Percentiles rank a stretch among this genome's conserved stretches.
Conservation (phyloP, 108 stramenopile genomes). For the Discostella pseudostelligera region DNA sequence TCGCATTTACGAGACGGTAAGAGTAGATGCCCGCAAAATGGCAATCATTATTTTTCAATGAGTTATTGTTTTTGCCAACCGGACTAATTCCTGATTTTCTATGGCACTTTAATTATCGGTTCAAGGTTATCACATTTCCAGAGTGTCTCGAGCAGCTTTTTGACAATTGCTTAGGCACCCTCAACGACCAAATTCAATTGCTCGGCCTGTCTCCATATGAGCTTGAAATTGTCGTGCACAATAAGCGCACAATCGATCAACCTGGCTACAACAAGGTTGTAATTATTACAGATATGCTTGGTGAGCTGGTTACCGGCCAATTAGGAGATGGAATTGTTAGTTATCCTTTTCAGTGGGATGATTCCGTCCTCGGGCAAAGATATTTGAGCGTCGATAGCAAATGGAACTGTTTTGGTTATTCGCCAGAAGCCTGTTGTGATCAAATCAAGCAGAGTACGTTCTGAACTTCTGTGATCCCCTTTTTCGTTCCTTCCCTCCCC, state of each 20-base stretch:
- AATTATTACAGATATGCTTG: constrained; percentile 24
- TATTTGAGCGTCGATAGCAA: constrained; percentile 36
- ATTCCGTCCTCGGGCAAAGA: constrained; percentile 7
- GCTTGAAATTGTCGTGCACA: constrained; percentile 31
- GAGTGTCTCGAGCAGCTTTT: constrained; percentile 28
- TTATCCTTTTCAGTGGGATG: constrained; percentile 39
- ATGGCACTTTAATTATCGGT: neutral
- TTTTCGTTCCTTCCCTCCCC: neutral
- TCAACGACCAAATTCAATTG: constrained; percentile 3
- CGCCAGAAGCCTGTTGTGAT: constrained; percentile 31
- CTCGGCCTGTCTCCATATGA: constrained; percentile 23
- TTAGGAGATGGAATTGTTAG: constrained; percentile 26
- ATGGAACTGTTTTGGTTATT: constrained; percentile 23
- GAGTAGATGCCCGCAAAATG: too few relatives aligned
- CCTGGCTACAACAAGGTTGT: constrained; percentile 42
- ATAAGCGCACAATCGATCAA: constrained; percentile 27
- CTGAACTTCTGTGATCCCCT: neutral
- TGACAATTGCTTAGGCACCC: constrained; percentile 17
- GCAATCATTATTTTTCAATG: too few relatives aligned
- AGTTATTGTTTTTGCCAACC: too few relatives aligned
- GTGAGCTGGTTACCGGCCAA: constrained; percentile 15
- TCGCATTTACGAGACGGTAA: too few relatives aligned
- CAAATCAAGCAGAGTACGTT: constrained; percentile 16
- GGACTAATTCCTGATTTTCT: too few relatives aligned
- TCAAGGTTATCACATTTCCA: constrained; percentile 31